Conservation (phyloP, 352 stramenopile species). For the Blastocystis sp. region DNA sequence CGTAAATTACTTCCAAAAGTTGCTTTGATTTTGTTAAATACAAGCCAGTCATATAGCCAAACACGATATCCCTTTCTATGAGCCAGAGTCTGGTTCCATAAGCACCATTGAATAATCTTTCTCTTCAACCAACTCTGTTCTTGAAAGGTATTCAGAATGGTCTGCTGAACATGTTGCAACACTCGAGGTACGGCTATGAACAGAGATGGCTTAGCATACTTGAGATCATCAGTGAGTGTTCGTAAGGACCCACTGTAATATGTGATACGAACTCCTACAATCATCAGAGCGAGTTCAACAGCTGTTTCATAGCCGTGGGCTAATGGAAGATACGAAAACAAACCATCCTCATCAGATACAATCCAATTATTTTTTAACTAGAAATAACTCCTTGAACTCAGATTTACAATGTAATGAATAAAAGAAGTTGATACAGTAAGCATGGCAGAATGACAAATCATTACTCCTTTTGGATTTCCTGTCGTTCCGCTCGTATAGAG, state of each 20-base stretch:
- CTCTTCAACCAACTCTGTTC: neutral
- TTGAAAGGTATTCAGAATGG: neutral
- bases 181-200: slow-evolving; percentile 70
- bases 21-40: slow-evolving; percentile 89
- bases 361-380: neutral
- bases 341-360: slow-evolving; percentile 56
- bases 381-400: neutral
- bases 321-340: slow-evolving; percentile 69
- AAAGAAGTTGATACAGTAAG: neutral
- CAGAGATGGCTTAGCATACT: slow-evolving; percentile 53
- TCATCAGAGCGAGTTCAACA: slow-evolving; percentile 71
- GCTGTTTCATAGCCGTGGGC: slow-evolving; percentile 69
- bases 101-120: neutral
- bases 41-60: slow-evolving; percentile 86
- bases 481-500: slow-evolving; percentile 92
- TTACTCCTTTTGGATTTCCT: slow-evolving; percentile 91
- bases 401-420: slow-evolving; percentile 8
- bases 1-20: slow-evolving; percentile 84
- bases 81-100: slow-evolving; percentile 41
- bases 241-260: slow-evolving; percentile 66
- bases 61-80: slow-evolving; percentile 73
- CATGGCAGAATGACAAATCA: slow-evolving; percentile 78
- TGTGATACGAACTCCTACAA: slow-evolving; percentile 61
- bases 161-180: slow-evolving; percentile 71
- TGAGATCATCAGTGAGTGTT: slow-evolving; percentile 62